phyloP scores from a whole-genome alignment of 352 stramenopile genomes.

The Achlya hypogyna region DNA sequence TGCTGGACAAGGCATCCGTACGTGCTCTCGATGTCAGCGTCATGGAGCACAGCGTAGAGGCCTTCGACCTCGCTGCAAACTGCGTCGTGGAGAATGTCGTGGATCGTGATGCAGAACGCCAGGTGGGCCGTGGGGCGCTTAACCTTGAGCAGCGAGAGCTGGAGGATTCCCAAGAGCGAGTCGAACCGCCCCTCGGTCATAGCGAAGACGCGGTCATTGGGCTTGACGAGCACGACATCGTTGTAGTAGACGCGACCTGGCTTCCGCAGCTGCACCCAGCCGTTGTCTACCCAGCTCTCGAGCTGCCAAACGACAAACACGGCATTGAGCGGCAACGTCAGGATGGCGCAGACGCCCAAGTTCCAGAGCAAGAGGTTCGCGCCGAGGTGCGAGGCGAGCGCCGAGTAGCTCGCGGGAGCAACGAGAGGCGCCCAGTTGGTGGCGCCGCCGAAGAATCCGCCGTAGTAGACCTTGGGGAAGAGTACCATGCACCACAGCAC shows the following conservation, averaged over 20 bases:
- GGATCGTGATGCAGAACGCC: background rate
- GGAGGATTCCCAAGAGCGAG: background rate
- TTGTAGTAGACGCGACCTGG: background rate
- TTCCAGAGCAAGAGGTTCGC: background rate
- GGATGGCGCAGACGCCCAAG: background rate
- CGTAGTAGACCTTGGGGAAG: background rate
- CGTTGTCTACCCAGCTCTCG: background rate
- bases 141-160: background rate
- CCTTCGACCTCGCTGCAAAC: background rate
- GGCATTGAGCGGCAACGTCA: background rate
- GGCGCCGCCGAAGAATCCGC: background rate
- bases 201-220: background rate
- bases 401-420: background rate
- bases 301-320: background rate
- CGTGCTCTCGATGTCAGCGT: background rate
- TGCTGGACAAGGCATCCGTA: background rate
- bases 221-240: background rate
- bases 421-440: background rate
- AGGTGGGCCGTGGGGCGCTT: background rate
- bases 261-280: background rate
- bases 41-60: background rate
- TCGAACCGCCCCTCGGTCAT: background rate
- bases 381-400: background rate
- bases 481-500: background rate
- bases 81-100: background rate